Evolutionary conservation across 2,329 filamentous ascomycete genomes (phyloP), one percentile per base, ranked within the genome.

Genomic region (Colletotrichum sansevieriae): DNA sequence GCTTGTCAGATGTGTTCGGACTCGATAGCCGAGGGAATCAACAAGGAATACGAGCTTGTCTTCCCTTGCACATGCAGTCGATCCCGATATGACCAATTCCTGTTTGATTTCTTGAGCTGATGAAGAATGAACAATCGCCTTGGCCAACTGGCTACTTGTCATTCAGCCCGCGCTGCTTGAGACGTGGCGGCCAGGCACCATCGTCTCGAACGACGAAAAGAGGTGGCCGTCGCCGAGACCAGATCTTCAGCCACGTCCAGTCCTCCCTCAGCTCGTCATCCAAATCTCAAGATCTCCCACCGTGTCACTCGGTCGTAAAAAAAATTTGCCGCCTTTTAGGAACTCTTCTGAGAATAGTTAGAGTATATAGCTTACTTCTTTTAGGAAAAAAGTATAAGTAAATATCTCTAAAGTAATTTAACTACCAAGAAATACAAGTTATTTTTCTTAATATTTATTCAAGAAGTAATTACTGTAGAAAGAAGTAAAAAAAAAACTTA

Each of bases 1-100:
- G 49, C 33, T 15, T 11, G 7, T 18, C 22, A 1, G n/a, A n/a
- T 56, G 37, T 18, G 13, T 37, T 41, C 60, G 59, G 37, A 54
- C 4, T 52, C 59, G 47, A 62, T 54, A 43, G 59, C 59, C 59
- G 59, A 61, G 59, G 18, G 12, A 35, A 15, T n/a, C 58, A 49
- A 13, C 47, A 54, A 62, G 59, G 20, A 44, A 62, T 22, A 63
- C 60, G 49, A 25, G 49, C 60, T 29, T 44, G 22, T 33, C 44
- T 15, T 35, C 11, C 33, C 35, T 49, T 46, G 44, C 29, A 33
- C 57, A 35, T 51, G 54, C 39, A n/a, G 37, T 18, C 54, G 8
- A 35, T 55, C 52, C 18, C 33, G 35, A 41, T 12, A 55, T n/a
- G 25, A 37, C 25, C 37, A 22, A 20, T 18, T 55, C 18, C 52